Conservation (phyloP, 2,329 filamentous ascomycete species). For the Scedosporium dehoogii region DNA sequence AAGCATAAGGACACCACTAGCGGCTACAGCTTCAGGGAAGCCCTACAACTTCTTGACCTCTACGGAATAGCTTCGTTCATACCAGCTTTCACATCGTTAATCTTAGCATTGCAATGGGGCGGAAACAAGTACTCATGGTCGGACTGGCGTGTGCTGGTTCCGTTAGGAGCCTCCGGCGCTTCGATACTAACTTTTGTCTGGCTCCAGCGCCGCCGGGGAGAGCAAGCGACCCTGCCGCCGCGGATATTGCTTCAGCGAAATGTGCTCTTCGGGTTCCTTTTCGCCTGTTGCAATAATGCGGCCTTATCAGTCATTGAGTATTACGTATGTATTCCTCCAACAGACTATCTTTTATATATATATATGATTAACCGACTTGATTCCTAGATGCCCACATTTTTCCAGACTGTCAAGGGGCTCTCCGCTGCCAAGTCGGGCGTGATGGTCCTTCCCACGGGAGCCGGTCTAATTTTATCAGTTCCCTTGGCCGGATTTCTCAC, state of each 20-base stretch:
- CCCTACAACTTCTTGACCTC: slow-evolving; percentile 10
- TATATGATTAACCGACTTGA: neutral
- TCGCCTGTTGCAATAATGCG: slow-evolving; percentile 17
- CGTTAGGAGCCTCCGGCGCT: slow-evolving; percentile 23
- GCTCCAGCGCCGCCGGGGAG: slow-evolving; percentile 21
- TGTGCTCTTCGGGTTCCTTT: neutral
- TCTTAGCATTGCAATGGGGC: slow-evolving; percentile 40
- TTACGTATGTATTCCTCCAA: slow-evolving; percentile 18
- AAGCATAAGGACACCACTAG: neutral
- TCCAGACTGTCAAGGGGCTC: slow-evolving; percentile 31
- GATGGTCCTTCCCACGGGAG: slow-evolving; percentile 13
- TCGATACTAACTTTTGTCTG: slow-evolving; percentile 19
- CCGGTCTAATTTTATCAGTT: slow-evolving; percentile 7
- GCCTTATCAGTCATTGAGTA: slow-evolving; percentile 23
- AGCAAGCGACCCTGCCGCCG: slow-evolving; percentile 29
- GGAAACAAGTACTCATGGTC: slow-evolving; percentile 24
- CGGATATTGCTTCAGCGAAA: slow-evolving; percentile 17
- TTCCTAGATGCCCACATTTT: slow-evolving; percentile 34
- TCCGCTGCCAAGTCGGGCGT: slow-evolving; percentile 20
- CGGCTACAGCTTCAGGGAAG: neutral
- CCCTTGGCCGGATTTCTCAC: slow-evolving; percentile 19
- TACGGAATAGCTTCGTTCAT: slow-evolving; percentile 21
- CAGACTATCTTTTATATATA: slow-evolving; percentile 18
- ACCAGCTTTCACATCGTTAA: slow-evolving; percentile 31
- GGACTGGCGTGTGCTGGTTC: slow-evolving; percentile 20